Evolutionary conservation across 2,329 filamentous ascomycete species (phyloP), one percentile per base, ranked within the genome.

Genomic region (Phaeomoniella chlamydospora): DNA sequence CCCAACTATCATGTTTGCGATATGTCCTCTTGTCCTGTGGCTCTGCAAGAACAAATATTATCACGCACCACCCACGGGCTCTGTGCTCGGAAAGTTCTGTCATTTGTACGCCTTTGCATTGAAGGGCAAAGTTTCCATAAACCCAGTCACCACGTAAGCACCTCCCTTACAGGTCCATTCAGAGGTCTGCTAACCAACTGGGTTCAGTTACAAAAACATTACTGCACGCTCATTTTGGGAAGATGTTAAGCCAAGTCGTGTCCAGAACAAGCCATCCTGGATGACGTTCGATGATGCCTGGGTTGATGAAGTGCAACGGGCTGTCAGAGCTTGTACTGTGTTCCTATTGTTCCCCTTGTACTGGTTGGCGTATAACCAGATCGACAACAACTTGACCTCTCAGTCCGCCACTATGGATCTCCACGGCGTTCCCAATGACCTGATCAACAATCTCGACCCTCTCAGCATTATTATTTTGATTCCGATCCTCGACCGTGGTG

Each of bases 231-330:
- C 63, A 12, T 69, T 81, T 58, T 85, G 79, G 74, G 73, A 83
- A 16, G 51, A 62, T 3, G 73, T 74, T 40, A 82, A 81, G 59
- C 80, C 80, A 3, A 80, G 74, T 51, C 61, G 64, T 22, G 59
- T 67, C 26, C 55, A 54, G 2, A 52, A 65, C 43, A 74, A 75
- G 37, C 80, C 80, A 0, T 29, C 37, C 0, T 87, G 80, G 80
- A 86, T 87, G 77, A 80, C 76, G 0, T 86, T 85, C 46, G 81
- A 88, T 42, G 83, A 88, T 45, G 72, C 73, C 36, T 88, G 81
- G 80, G 81, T 88, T 19, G 80, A 85, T 51, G 79, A 87, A 51
- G 74, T 86, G 34, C 67, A 67, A 36, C 77, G 80, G 56, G 80
- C 79, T 41, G 62, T 81, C 38, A 65, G 70, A 46, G 77, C 78